Evolutionary conservation across 495 filamentous ascomycete genomes (phyloP), one percentile per base, ranked within the genome.

Genomic region (Hyphodiscus hymeniophilus): DNA sequence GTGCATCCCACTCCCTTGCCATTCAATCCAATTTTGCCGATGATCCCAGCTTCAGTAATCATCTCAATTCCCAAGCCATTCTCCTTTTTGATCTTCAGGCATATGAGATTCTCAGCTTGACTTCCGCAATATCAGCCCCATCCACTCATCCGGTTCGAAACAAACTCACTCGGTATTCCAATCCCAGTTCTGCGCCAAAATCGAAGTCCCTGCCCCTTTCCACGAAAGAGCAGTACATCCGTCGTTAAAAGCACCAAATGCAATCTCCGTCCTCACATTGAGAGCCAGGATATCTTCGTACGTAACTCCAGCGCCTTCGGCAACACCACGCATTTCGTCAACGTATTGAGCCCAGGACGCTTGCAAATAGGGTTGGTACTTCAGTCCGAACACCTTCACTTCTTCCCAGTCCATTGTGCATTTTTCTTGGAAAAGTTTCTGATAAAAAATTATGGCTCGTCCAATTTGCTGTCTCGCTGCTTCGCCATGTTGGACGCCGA

Each of bases 11-110:
- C 80, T 2, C 80, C 78, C 0, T 63, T 60, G 12, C 63, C 66
- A 54, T 85, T 85, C 57, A 84, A 66, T 1, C 83, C 82, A 33
- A 86, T 84, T 56, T 87, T 87, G 16, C 81, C 80, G 16, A 86
- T 74, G n/a, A 85, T 76, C 1, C 82, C 82, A 15, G 81, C 82
- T 64, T 85, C 71, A 1, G 72, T 76, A 34, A 75, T 61, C 63
- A 68, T 69, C 7, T 58, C 47, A 12, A 57, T 59, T 12, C 30
- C 51, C 7, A 58, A 41, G 2, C 60, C 61, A 18, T 57, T 48
- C 36, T 62, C 52, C 38, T 55, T 69, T 24, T 66, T 68, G 56
- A 85, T 75, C 10, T 69, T 67, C 16, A 82, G 62, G 45, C 74
- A 66, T 11, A 73, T 71, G 11, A 78, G 60, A 45, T 84, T 82